Evolutionary conservation across 148 eudicot species (phyloP), one percentile per base, ranked within the genome.

Genomic region (Spergularia marina): DNA sequence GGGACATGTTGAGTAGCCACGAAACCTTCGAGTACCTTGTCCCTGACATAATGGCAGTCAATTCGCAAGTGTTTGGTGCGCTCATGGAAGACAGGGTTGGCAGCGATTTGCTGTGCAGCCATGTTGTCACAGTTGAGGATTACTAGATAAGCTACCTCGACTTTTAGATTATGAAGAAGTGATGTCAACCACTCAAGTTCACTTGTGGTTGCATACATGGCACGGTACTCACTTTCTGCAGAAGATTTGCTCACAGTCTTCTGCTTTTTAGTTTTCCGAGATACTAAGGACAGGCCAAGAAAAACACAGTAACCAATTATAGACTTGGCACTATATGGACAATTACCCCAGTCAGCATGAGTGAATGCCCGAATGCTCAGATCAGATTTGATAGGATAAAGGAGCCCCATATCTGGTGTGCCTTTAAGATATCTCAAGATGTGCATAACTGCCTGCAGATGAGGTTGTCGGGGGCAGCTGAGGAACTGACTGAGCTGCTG

Each of bases 261-360:
- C 17, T 69, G 58, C n/a, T 23, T 69, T 16, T 69, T 69, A 0
- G 72, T 49, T 7, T 69, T 69, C 72, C 72, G 51, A 1, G 39
- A 51, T 7, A 70, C 20, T 13, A 70, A 7, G 5, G 36, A 53
- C 0, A 4, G 3, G 0, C 59, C 74, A 0, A 70, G 21, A 15
- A 70, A 70, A 3, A 53, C 44, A 25, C 34, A 51, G 14, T 68
- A 51, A 18, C 55, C 3, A 12, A 6, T 47, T 0, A 68, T 2
- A 0, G 18, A 68, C 6, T 12, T 23, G 15, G 10, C 5, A 10
- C 30, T 23, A 6, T 2, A 12, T 7, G 14, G 34, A 23, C 67
- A 68, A 0, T 34, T 0, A 18, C 61, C 58, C 74, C 74, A 71
- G 30, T 71, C 1, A 4, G 49, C 62, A 16, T 71, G 63, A 53